Evolutionary conservation across 352 stramenopile species (phyloP), one percentile per base, ranked within the genome.

Genomic region (Hyaloperonospora brassicae): DNA sequence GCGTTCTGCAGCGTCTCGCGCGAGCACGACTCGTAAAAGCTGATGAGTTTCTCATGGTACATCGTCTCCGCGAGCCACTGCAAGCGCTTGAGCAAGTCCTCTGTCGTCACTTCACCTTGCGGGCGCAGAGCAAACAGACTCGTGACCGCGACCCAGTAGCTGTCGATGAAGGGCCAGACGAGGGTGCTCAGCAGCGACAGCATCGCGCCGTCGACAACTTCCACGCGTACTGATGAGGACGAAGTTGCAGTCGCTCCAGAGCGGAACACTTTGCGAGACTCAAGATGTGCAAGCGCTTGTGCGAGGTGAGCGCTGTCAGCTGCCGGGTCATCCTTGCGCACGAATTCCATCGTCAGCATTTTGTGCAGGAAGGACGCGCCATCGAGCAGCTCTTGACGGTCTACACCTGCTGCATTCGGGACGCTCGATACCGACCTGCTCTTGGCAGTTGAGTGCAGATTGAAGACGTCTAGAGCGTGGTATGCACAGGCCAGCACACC

Each of bases 161-260:
- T 87, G 55, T 93, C 83, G 52, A 93, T 83, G 47, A 91, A 93
- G n/a, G 83, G 83, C 83, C 80, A 91, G n/a, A 87, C 60, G 21
- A 90, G 64, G 23, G 70, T 87, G 58, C 77, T 87, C 42, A 93
- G 57, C 55, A 93, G 58, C 34, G 78, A 77, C 13, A 89, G 65
- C 54, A 87, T 71, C 11, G 70, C 46, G 21, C 64, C 35, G 38
- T 76, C 57, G 5, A 30, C 57, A 13, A 44, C 52, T 34, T 65
- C 47, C 21, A 76, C 47, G 7, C 57, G 52, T 34, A 40, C 27
- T 34, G 27, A 30, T 13, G 48, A 10, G 12, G 52, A 52, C 1
- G 64, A 47, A 22, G 58, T 54, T 14, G 44, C 52, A 55, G 44
- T 55, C 5, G 47, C 38, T 23, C 63, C 43, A 23, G 56, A 34